These are phyloP conservation scores for Yamadazyma taylorii DNA, from an alignment of 1,139 yeast genomes.

Conservation along the genomic window DNA sequence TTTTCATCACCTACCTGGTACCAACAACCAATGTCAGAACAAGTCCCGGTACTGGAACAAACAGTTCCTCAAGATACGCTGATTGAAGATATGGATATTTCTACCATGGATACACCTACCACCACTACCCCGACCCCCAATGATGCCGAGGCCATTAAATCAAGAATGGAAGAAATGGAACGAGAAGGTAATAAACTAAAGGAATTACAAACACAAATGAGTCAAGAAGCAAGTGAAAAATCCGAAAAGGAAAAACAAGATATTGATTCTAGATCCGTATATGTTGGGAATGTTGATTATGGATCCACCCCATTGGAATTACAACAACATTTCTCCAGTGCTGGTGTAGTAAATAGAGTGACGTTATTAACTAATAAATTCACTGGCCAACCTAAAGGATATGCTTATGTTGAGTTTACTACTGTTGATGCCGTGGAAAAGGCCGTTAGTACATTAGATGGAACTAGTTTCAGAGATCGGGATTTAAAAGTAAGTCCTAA, in stretches of 20 bases:
- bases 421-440: conserved; percentile 60
- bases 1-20: too few relatives aligned
- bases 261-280: conserved; percentile 74
- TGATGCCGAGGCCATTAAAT: conserved; percentile 5
- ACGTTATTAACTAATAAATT: conserved; percentile 72
- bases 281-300: conserved; percentile 86
- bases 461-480: conserved; percentile 65
- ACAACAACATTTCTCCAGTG: conserved; percentile 71
- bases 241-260: conserved; percentile 40
- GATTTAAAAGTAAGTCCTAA: conserved; percentile 71
- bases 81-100: conserved; percentile 1
- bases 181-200: conserved; percentile 29
- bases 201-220: conserved; percentile 24
- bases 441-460: conserved; percentile 65
- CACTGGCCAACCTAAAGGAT: conserved; percentile 83
- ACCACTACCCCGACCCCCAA: too few relatives aligned
- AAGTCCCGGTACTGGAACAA: conserved; percentile 16
- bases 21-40: conserved; percentile 20
- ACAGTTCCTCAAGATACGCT: background rate
- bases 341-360: conserved; percentile 81
- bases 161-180: conserved; percentile 28
- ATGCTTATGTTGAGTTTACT: conserved; percentile 79
- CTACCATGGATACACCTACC: background rate
- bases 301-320: conserved; percentile 78
- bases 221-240: conserved; percentile 11